Percentiles rank a stretch among this genome's conserved stretches.
Evolutionary conservation across 2,329 filamentous ascomycete species (phyloP).

Genomic region (Myriosclerotinia scirpicola): DNA sequence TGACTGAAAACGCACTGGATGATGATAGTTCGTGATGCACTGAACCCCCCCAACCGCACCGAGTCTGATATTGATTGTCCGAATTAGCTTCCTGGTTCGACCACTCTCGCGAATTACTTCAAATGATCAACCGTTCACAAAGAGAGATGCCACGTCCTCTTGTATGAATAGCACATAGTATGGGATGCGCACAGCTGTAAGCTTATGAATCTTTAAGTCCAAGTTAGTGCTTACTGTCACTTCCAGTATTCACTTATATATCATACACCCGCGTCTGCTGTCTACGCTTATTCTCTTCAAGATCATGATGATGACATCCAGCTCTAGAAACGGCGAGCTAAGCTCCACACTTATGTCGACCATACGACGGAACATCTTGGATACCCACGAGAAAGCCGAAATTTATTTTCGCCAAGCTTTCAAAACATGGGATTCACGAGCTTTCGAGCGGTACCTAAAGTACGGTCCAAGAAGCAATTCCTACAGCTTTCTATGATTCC

Average conservation of each 20-base stretch:
- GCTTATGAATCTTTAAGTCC: too few relatives aligned
- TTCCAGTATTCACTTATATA: background rate
- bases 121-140: constrained; percentile 83
- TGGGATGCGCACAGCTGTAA: constrained; percentile 66
- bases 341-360: too few relatives aligned
- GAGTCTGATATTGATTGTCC: constrained; percentile 40
- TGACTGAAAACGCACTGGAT: constrained; percentile 75
- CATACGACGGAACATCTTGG: too few relatives aligned
- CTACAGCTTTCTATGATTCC: too few relatives aligned
- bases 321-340: too few relatives aligned
- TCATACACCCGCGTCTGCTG: background rate
- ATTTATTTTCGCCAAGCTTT: too few relatives aligned
- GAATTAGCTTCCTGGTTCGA: constrained; percentile 64
- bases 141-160: constrained; percentile 74
- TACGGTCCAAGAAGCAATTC: too few relatives aligned
- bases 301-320: constrained; percentile 35
- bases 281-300: background rate
- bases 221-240: background rate
- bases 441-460: too few relatives aligned
- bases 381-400: too few relatives aligned
- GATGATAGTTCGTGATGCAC: constrained; percentile 64
- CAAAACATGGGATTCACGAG: too few relatives aligned
- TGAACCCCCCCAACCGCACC: background rate
- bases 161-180: constrained; percentile 84
- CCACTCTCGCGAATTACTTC: constrained; percentile 77